Evolutionary conservation across 2,329 filamentous ascomycete species (phyloP).

Genomic region (Alternaria tenuissima): DNA sequence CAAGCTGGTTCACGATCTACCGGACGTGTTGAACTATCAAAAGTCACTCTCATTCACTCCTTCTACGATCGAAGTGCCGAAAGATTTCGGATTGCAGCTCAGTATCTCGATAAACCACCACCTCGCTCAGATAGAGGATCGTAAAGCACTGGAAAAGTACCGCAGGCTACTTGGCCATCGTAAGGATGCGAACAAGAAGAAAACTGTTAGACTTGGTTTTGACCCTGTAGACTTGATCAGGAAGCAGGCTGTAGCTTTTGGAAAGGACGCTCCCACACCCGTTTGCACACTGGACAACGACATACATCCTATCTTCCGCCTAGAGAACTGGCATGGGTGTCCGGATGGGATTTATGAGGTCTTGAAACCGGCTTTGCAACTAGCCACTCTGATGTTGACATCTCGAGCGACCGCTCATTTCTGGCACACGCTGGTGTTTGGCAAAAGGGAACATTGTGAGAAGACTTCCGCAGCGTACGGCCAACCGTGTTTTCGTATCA

Average conservation of each 20-base stretch:
- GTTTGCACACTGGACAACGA: conserved; percentile 46
- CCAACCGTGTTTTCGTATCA: conserved; percentile 47
- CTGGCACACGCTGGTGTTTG: conserved; percentile 51
- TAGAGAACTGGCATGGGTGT: conserved; percentile 52
- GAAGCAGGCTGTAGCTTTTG: conserved; percentile 49
- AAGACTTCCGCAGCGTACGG: conserved; percentile 44
- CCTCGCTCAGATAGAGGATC: conserved; percentile 49
- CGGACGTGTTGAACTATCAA: conserved; percentile 47
- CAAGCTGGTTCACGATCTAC: conserved; percentile 47
- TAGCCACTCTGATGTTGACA: conserved; percentile 44
- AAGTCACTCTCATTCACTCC: conserved; percentile 47
- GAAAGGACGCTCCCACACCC: conserved; percentile 26
- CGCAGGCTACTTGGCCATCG: conserved; percentile 48
- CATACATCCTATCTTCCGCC: conserved; percentile 49
- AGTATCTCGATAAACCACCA: conserved; percentile 52
- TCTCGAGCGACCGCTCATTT: conserved; percentile 49
- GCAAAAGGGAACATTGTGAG: conserved; percentile 42
- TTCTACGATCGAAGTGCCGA: conserved; percentile 50
- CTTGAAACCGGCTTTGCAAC: conserved; percentile 48
- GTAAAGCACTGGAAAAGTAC: conserved; percentile 49
- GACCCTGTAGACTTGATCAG: conserved; percentile 51
- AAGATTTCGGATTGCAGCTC: conserved; percentile 48
- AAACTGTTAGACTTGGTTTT: conserved; percentile 47
- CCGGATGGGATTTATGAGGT: conserved; percentile 49
- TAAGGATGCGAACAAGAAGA: conserved; percentile 43